Evolutionary conservation across 1,284 basidiomycete genomes (phyloP).

Genomic region (Melampsora larici-populina): DNA sequence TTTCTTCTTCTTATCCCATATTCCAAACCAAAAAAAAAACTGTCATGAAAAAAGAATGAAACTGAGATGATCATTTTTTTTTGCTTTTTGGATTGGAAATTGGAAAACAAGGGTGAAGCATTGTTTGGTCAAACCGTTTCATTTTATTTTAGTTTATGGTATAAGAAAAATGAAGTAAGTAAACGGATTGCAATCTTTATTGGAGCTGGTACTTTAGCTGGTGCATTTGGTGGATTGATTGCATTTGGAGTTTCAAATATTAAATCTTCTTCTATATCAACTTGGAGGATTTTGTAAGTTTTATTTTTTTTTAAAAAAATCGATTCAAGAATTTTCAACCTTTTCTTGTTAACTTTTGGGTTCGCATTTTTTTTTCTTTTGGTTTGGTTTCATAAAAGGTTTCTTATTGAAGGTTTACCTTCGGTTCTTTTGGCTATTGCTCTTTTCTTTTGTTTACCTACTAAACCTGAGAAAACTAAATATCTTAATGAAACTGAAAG

Average conservation of each 20-base stretch:
- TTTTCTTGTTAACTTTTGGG: slow-evolving; percentile 56
- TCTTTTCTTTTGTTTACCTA: slow-evolving; percentile 67
- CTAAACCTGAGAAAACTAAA: slow-evolving; percentile 69
- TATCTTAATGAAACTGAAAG: slow-evolving; percentile 71
- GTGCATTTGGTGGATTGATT: slow-evolving; percentile 70
- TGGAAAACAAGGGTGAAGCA: slow-evolving; percentile 57
- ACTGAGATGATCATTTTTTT: too few relatives aligned
- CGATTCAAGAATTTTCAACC: too few relatives aligned
- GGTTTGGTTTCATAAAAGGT: too few relatives aligned
- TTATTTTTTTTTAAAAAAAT: too few relatives aligned
- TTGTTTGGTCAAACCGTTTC: slow-evolving; percentile 70
- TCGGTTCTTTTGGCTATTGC: slow-evolving; percentile 66
- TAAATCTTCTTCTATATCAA: slow-evolving; percentile 47
- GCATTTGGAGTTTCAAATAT: slow-evolving; percentile 68
- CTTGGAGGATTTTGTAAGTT: not conserved
- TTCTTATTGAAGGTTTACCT: slow-evolving; percentile 71
- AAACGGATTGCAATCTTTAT: slow-evolving; percentile 72
- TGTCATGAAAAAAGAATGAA: too few relatives aligned
- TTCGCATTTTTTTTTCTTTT: slow-evolving; percentile 69
- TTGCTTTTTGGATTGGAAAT: too few relatives aligned
- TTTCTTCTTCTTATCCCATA: slow-evolving; percentile 63
- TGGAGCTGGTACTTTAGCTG: slow-evolving; percentile 72
- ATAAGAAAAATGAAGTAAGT: slow-evolving; percentile 69
- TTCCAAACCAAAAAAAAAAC: too few relatives aligned
- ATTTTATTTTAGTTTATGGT: slow-evolving; percentile 71